Base-by-base conservation (phyloP, 164 flowering plant genomes). In the Piper longum region DNA sequence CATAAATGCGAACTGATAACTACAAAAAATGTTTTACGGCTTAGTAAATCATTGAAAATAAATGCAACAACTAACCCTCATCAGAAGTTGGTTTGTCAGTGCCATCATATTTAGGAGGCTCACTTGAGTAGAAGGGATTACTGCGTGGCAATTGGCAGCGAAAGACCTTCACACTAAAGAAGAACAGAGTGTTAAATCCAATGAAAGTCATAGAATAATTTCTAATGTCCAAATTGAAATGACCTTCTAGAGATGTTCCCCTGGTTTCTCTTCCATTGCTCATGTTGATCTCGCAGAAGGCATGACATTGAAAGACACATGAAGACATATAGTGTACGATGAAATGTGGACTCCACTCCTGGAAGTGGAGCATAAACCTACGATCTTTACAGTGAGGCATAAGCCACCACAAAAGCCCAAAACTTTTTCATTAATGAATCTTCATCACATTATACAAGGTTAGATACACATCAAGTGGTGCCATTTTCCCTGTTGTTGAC, bases 281-380 rank as follows among this genome's bases (percentile, higher is more conserved):
- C 85, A 64, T 83, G 89, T 62, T 88, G 96, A 69, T 93, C 89
- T 66, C 79, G 76, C 8, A 78, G 78, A 55, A 93, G 93, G 75
- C 97, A 93, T 1, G 69, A 4, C 95, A 85, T 85, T n/a, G 96
- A 85, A 5, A 80, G 57, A 67, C 99, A 93, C 88, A 87, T 82
- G 74, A 93, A 93, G 58, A 90, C 74, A 74, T 75, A 93, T 57
- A 93, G 55, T 7, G 84, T 78, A 16, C 97, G 88, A 66, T 90
- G 98, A 70, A 84, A 90, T 36, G 98, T 67, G 4, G 85, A 73
- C 36, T 85, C 89, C 64, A 79, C 78, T 57, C 78, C 85, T 16
- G 72, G 52, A 7, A 82, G 67, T 18, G 97, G 92, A 11, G 92
- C 95, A 75, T 90, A 93, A 52, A 85, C 85, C 97, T 93, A 61